Percentiles rank a stretch among this genome's conserved stretches.
Evolutionary conservation across 768 basidiomycete species (phyloP).

Genomic region (Paxillus ammoniavirescens): DNA sequence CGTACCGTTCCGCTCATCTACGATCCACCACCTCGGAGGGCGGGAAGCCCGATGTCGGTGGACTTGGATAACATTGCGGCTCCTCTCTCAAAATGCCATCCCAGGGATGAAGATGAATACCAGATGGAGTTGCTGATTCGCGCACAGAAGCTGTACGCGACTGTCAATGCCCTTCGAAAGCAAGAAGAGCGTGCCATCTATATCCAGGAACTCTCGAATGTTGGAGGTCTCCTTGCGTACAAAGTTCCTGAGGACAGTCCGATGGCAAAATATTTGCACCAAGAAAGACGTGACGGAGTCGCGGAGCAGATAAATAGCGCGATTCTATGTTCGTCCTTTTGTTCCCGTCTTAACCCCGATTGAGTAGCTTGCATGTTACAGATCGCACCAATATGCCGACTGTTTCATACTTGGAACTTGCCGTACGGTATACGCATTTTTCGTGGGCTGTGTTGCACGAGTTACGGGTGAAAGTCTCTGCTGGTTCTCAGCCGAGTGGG

Average conservation of each 20-base stretch:
- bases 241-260: conserved; percentile 74
- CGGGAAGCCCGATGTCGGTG: conserved; percentile 4
- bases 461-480: conserved; percentile 43
- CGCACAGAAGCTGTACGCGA: conserved; percentile 66
- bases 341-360: not conserved
- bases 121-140: conserved; percentile 50
- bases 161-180: conserved; percentile 55
- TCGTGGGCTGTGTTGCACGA: conserved; percentile 60
- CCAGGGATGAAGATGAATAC: conserved; percentile 37
- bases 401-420: conserved; percentile 61
- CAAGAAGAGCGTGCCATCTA: conserved; percentile 57
- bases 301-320: conserved; percentile 89
- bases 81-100: conserved; percentile 9
- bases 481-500: conserved; percentile 39
- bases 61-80: conserved; percentile 11
- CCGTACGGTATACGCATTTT: conserved; percentile 62
- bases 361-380: conserved; percentile 21
- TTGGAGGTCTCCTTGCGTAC: conserved; percentile 82
- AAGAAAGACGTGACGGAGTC: conserved; percentile 74
- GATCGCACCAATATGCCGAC: conserved; percentile 51
- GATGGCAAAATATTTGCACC: conserved; percentile 70
- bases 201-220: conserved; percentile 67
- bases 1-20: conserved; percentile 66
- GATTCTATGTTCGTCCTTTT: conserved; percentile 64
- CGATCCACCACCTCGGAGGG: conserved; percentile 19